A percentile compares a stretch with the other conserved stretches of the same genome.
Evolutionary conservation across 495 filamentous ascomycete genomes (phyloP).

Genomic region (Letharia columbiana): DNA sequence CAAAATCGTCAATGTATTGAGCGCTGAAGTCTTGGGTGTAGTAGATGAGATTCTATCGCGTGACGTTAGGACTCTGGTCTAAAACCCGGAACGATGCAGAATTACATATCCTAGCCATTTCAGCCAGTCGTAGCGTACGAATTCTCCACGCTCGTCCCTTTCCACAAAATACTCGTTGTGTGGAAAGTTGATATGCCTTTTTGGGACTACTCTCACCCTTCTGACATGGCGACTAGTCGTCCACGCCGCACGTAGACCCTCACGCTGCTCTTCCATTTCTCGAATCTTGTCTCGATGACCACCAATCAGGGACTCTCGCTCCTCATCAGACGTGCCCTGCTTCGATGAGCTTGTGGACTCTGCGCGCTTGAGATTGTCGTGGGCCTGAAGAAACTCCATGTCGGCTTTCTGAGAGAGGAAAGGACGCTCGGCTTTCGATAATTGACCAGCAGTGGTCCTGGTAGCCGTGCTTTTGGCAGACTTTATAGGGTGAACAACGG

Average conservation of each 20-base stretch:
- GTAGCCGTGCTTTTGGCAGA: constrained; percentile 29
- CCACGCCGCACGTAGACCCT: constrained; percentile 34
- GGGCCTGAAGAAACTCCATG: constrained; percentile 34
- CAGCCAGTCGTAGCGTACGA: constrained; percentile 28
- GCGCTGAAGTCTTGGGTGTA: constrained; percentile 34
- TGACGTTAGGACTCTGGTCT: constrained; percentile 1
- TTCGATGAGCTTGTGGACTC: constrained; percentile 20
- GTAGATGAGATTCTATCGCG: constrained; percentile 33
- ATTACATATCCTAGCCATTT: constrained; percentile 36
- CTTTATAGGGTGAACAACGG: constrained; percentile 30
- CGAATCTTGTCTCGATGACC: constrained; percentile 25
- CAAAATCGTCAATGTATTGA: constrained; percentile 39
- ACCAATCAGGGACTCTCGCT: constrained; percentile 13
- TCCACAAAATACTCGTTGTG: constrained; percentile 26
- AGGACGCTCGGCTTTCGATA: constrained; percentile 31
- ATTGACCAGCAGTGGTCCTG: constrained; percentile 27
- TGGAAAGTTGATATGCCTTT: constrained; percentile 26
- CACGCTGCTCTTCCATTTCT: constrained; percentile 30
- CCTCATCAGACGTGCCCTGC: constrained; percentile 18
- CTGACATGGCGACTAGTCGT: constrained; percentile 37
- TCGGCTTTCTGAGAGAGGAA: constrained; percentile 33
- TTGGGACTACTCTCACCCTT: constrained; percentile 31
- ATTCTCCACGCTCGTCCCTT: constrained; percentile 24
- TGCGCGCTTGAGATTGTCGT: constrained; percentile 28
- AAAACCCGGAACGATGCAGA: not conserved